phyloP scores from a whole-genome alignment of 2,329 filamentous ascomycete genomes.

The Incumbomyces lentus region DNA sequence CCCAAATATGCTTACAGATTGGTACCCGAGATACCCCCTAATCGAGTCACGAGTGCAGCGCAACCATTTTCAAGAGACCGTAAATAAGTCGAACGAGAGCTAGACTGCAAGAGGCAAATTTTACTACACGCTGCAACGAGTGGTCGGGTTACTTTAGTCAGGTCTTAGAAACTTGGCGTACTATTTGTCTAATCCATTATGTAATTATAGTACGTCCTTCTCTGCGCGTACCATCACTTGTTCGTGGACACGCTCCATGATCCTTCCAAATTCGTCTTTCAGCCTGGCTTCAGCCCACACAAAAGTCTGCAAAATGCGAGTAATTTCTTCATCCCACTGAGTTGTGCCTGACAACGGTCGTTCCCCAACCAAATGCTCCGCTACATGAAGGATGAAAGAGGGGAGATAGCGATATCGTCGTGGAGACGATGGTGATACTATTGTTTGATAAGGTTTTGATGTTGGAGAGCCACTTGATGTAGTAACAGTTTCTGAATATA shows the following conservation, averaged over 20 bases:
- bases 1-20: too few species aligned
- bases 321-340: slow-evolving; percentile 1
- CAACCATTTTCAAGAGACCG: too few species aligned
- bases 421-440: not conserved
- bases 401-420: not conserved
- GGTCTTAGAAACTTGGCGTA: too few species aligned
- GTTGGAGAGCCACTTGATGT: not conserved
- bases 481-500: not conserved
- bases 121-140: too few species aligned
- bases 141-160: too few species aligned
- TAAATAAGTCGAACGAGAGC: too few species aligned
- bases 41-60: too few species aligned
- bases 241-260: not conserved
- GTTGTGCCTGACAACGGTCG: not conserved
- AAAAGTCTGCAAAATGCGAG: slow-evolving; percentile 1
- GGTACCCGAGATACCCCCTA: too few species aligned
- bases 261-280: not conserved
- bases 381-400: not conserved
- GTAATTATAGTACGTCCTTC: not conserved
- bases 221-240: not conserved
- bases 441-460: not conserved
- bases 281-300: not conserved
- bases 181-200: not conserved
- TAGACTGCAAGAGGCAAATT: too few species aligned
- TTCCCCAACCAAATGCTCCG: slow-evolving; percentile 1